Evolutionary conservation across 2,329 filamentous ascomycete species (phyloP).

Genomic region (Sclerotiophoma versabilis): DNA sequence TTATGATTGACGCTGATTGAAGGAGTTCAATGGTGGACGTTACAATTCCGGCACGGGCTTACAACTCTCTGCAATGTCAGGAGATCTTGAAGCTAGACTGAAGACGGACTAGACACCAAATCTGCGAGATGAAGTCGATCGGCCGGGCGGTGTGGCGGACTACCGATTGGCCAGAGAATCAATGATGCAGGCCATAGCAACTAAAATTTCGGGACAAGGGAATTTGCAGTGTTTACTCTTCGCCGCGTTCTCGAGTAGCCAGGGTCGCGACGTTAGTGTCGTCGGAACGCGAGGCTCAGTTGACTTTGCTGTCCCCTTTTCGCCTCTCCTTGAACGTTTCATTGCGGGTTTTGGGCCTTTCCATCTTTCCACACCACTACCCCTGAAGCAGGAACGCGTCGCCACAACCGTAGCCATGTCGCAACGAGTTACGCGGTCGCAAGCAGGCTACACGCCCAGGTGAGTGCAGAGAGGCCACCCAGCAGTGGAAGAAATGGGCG

Average conservation of each 20-base stretch:
- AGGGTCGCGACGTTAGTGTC: conserved; percentile 1
- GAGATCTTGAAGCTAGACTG: background rate
- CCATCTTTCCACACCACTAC: background rate
- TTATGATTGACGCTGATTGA: too few species aligned
- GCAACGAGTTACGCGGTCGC: conserved; percentile 54
- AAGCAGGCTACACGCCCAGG: conserved; percentile 59
- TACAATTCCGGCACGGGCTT: background rate
- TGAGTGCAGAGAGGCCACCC: conserved; percentile 34
- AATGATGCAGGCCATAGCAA: conserved; percentile 16
- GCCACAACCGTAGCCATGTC: conserved; percentile 39
- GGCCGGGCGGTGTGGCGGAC: conserved; percentile 1
- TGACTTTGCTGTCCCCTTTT: background rate
- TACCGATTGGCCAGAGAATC: conserved; percentile 14
- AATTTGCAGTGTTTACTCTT: too few species aligned
- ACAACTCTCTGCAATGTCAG: background rate
- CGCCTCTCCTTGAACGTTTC: background rate
- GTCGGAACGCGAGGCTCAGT: background rate
- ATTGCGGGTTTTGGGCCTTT: background rate
- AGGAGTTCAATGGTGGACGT: background rate
- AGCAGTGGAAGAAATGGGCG: background rate
- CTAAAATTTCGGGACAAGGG: conserved; percentile 21
- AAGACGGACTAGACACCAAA: background rate
- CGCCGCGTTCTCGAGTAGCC: conserved; percentile 1
- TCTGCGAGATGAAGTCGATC: conserved; percentile 9
- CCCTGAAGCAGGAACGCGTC: conserved; percentile 6